Base-by-base conservation (phyloP, 164 flowering plant species). In the Magnolia officinalis region DNA sequence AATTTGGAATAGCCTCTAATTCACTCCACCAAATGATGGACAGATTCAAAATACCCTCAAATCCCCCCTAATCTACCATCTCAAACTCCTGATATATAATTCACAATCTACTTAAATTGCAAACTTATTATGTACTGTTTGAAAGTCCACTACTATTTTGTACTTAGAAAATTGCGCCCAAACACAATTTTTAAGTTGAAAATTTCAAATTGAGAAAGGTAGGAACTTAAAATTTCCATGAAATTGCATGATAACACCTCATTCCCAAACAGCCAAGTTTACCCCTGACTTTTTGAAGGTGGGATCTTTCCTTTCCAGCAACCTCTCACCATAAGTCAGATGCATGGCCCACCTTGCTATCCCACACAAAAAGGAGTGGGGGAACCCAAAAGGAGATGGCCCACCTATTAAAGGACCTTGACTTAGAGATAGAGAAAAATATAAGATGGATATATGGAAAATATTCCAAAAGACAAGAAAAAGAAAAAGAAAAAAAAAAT, bases 331-430 rank as follows among this genome's bases (percentile, higher is more conserved):
- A 68, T 16, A 68, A 37, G 71, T 68, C 71, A 31, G 71, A 68
- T 68, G 16, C n/a, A 29, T 68, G 50, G 71, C 71, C 71, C 71
- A 68, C 50, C 50, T 68, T 13, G 71, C 50, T 18, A 68, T 29
- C 71, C 49, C 16, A 16, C 71, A 29, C 19, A 2, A 64, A 68
- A 37, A 68, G 71, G 50, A 29, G 71, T 68, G 71, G 71, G 71
- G 71, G 6, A 68, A 18, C 71, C n/a, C 45, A 68, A 68, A 68
- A 68, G 24, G 29, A 21, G 71, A 68, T 68, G 71, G 50, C 50
- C 71, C 51, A 5, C 50, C 50, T 29, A 50, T 31, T 68, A 68
- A 70, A 70, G 72, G 19, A 20, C 16, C 26, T 70, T 70, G 59
- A 70, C 72, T 50, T 1, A 10, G 18, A 70, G 72, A 49, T 50